phyloP scores from a whole-genome alignment of 768 basidiomycete species.

The Calocybe indica region DNA sequence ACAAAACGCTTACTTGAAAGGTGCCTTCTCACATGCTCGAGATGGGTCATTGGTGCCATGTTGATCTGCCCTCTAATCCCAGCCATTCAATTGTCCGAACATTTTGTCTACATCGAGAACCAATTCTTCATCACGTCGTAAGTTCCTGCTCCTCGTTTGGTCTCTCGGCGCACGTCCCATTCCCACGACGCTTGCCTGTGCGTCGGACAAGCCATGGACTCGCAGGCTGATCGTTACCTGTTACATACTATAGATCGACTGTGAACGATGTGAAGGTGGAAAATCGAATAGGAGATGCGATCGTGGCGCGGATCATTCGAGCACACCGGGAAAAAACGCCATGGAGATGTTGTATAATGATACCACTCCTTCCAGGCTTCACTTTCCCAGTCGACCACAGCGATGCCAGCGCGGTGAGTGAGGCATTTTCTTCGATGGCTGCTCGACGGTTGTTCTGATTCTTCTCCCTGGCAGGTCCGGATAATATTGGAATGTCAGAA shows the following conservation, averaged over 20 bases:
- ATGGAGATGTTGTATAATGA: constrained; percentile 91
- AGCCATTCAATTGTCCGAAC: constrained; percentile 92
- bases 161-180: no score
- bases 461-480: constrained; percentile 54
- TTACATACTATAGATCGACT: constrained; percentile 47
- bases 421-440: neutral
- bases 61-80: neutral
- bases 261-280: constrained; percentile 84
- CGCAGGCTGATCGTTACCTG: constrained; percentile 7
- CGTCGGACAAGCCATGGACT: neutral
- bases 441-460: neutral
- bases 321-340: constrained; percentile 75
- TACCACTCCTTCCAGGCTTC: constrained; percentile 92
- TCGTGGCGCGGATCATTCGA: constrained; percentile 85
- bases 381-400: constrained; percentile 88
- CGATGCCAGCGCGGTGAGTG: constrained; percentile 83
- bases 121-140: constrained; percentile 91
- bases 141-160: constrained; percentile 16
- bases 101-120: constrained; percentile 98
- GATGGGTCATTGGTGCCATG: neutral
- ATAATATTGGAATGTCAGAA: constrained; percentile 96
- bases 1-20: constrained; percentile 90
- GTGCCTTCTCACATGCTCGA: constrained; percentile 28
- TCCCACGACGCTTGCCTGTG: neutral
- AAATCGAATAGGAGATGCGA: constrained; percentile 91